These are phyloP conservation scores for Syzygium syzygioides DNA, from an alignment of 441 rosid genomes.

Conservation along the genomic window DNA sequence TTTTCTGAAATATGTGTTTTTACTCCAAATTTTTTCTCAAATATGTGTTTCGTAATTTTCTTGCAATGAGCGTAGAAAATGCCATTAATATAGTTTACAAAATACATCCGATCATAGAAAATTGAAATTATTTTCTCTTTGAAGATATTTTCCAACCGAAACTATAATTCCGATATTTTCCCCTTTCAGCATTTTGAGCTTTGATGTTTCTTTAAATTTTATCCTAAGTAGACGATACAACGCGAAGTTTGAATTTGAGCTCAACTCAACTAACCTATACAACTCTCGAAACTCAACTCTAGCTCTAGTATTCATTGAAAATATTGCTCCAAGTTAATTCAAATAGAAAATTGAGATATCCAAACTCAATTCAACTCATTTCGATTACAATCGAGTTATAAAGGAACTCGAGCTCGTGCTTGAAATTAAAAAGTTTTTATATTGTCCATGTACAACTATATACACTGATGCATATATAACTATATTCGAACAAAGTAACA, in stretches of 20 bases:
- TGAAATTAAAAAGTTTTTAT: not conserved
- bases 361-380: not conserved
- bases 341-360: not conserved
- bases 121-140: not conserved
- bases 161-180: not conserved
- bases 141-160: not conserved
- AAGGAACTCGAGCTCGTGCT: not conserved
- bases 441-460: not conserved
- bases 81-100: not conserved
- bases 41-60: not conserved
- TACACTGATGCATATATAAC: not conserved
- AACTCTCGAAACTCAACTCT: not conserved
- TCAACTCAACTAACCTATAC: not conserved
- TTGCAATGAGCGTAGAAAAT: not conserved
- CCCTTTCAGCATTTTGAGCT: not conserved
- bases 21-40: not conserved
- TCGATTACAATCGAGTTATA: not conserved
- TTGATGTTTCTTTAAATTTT: not conserved
- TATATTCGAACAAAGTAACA: not conserved
- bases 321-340: not conserved
- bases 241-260: too few species aligned
- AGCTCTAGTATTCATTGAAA: not conserved
- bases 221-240: not conserved
- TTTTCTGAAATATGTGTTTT: not conserved
- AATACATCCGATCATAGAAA: not conserved